phyloP scores from a whole-genome alignment of 768 basidiomycete genomes.

The Podaxis sp. region DNA sequence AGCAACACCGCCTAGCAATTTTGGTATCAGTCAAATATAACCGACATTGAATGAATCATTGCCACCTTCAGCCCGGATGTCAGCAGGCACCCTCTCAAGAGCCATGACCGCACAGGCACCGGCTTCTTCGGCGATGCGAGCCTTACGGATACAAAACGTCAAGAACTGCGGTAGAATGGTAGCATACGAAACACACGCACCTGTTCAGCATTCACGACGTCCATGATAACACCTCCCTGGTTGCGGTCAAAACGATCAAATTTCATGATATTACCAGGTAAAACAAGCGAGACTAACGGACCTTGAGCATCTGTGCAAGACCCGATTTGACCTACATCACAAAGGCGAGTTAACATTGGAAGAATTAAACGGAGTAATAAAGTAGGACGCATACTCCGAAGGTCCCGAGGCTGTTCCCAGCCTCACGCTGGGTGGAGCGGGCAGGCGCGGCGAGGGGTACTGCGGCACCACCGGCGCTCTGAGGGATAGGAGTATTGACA shows the following conservation, averaged over 20 bases:
- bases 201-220: conserved; percentile 80
- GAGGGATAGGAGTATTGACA: conserved; percentile 35
- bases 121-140: conserved; percentile 95
- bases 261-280: conserved; percentile 11
- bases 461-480: conserved; percentile 38
- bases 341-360: not conserved
- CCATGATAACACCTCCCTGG: conserved; percentile 92
- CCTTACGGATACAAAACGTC: conserved; percentile 45
- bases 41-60: not conserved
- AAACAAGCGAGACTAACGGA: conserved; percentile 27
- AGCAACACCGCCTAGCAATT: conserved; percentile 73
- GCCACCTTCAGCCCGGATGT: conserved; percentile 78
- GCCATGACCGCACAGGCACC: conserved; percentile 99
- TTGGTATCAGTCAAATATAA: conserved; percentile 11
- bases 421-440: conserved; percentile 50
- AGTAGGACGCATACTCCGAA: conserved; percentile 53
- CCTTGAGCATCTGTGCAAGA: conserved; percentile 96
- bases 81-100: conserved; percentile 91
- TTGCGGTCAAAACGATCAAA: conserved; percentile 16
- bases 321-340: conserved; percentile 80
- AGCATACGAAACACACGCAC: conserved; percentile 23
- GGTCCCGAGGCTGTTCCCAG: conserved; percentile 64
- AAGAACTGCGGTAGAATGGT: conserved; percentile 13
- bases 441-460: conserved; percentile 51
- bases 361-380: conserved; percentile 15